Evolutionary conservation across 371 early-diverging fungal genomes (phyloP).

Genomic region (Coemansia sp.): DNA sequence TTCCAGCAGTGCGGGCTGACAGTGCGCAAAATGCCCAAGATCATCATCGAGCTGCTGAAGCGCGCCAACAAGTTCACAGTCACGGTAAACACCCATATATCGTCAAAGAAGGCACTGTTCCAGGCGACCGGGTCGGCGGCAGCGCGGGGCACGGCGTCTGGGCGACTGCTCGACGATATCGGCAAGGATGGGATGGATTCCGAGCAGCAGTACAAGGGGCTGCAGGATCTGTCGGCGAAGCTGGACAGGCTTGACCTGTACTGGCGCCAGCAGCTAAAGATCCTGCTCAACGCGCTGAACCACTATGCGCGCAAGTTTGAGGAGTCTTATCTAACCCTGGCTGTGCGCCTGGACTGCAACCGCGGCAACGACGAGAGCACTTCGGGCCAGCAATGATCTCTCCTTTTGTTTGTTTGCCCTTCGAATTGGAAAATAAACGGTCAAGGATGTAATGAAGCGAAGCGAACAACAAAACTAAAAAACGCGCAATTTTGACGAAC

Average conservation of each 20-base stretch:
- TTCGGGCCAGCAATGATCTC: not conserved
- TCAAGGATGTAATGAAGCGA: not conserved
- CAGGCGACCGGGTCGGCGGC: constrained; percentile 50
- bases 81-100: constrained; percentile 55
- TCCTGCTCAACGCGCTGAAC: constrained; percentile 73
- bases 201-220: constrained; percentile 27
- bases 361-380: constrained; percentile 51
- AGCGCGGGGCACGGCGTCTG: constrained; percentile 51
- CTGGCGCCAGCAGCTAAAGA: constrained; percentile 67
- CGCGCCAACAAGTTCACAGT: constrained; percentile 67
- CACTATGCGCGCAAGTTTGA: constrained; percentile 74
- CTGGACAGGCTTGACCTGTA: constrained; percentile 61
- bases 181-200: constrained; percentile 23
- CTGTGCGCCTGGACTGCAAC: constrained; percentile 77
- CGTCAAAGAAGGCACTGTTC: constrained; percentile 35
- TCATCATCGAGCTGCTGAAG: constrained; percentile 66
- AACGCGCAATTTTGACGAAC: not conserved
- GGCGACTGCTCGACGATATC: constrained; percentile 52
- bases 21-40: constrained; percentile 75
- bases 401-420: not conserved
- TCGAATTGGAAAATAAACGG: not conserved
- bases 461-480: not conserved
- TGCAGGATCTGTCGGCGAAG: constrained; percentile 49
- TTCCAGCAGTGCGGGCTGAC: constrained; percentile 90
- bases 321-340: constrained; percentile 70